Conservation (phyloP, 495 filamentous ascomycete genomes). For the Aspergillus bertholletiae region DNA sequence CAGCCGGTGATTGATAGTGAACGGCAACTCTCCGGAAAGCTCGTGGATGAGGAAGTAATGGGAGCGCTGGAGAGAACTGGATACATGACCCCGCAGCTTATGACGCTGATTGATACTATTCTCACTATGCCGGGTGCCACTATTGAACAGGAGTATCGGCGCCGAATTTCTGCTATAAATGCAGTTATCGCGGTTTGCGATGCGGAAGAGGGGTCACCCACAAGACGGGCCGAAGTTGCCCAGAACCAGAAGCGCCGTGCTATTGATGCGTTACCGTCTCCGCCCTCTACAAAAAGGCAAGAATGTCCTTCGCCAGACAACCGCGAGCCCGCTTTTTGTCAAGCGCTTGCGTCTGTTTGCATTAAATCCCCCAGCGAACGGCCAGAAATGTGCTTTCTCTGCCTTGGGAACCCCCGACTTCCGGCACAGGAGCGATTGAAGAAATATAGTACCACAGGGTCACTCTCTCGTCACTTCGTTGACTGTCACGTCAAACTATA, state of each 20-base stretch:
- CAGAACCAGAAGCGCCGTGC: constrained; percentile 15
- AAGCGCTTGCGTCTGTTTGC: constrained; percentile 18
- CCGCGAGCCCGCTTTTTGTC: not conserved
- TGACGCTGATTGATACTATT: constrained; percentile 23
- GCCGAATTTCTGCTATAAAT: constrained; percentile 24
- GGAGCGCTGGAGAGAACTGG: constrained; percentile 15
- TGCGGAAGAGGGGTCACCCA: constrained; percentile 23
- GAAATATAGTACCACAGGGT: constrained; percentile 16
- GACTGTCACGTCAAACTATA: constrained; percentile 21
- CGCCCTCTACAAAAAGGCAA: not conserved
- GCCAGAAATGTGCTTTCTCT: constrained; percentile 24
- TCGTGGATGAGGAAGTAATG: constrained; percentile 22
- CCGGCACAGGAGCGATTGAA: constrained; percentile 12
- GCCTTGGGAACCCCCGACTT: constrained; percentile 12
- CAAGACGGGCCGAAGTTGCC: constrained; percentile 1
- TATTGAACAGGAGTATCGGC: constrained; percentile 20
- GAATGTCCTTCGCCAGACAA: not conserved
- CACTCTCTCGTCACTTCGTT: constrained; percentile 24
- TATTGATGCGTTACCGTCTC: constrained; percentile 1
- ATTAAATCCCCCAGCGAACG: constrained; percentile 15
- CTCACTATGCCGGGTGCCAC: constrained; percentile 20
- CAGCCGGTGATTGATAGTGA: constrained; percentile 30
- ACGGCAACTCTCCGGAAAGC: constrained; percentile 23
- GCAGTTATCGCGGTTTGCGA: constrained; percentile 26
- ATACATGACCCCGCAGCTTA: constrained; percentile 22